Evolutionary conservation across 1,139 yeast species (phyloP).

Genomic region (Blastobotrys arbuscula): DNA sequence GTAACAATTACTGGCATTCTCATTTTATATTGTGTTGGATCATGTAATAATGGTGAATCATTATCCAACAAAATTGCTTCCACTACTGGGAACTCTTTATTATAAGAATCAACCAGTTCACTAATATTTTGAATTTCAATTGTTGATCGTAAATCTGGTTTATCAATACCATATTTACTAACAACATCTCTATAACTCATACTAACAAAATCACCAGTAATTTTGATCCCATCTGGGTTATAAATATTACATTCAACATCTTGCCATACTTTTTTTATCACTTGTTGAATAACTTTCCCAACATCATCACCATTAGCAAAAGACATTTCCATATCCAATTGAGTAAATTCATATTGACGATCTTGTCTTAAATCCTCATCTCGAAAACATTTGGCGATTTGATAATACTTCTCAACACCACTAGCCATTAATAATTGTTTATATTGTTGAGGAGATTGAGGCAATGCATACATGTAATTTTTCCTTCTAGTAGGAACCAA

Average conservation of each 20-base stretch:
- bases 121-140: constrained; percentile 49
- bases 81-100: constrained; percentile 52
- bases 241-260: not conserved
- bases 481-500: constrained; percentile 78
- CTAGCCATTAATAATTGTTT: constrained; percentile 93
- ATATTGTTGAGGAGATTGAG: constrained; percentile 97
- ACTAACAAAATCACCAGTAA: not conserved
- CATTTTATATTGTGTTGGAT: constrained; percentile 45
- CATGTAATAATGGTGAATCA: constrained; percentile 38
- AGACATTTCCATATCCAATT: constrained; percentile 89
- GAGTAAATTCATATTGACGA: constrained; percentile 97
- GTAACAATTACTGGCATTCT: constrained; percentile 51
- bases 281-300: constrained; percentile 53
- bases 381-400: constrained; percentile 87
- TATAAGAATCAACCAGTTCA: constrained; percentile 35
- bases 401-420: constrained; percentile 81
- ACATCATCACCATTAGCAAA: constrained; percentile 69
- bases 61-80: constrained; percentile 67
- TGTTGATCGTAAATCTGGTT: constrained; percentile 72
- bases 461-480: constrained; percentile 71
- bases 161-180: constrained; percentile 77
- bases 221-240: not conserved
- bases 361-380: constrained; percentile 94
- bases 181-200: constrained; percentile 67
- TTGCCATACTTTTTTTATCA: constrained; percentile 55